Evolutionary conservation across 257 asterid genomes (phyloP), one percentile per base, ranked within the genome.

Genomic region (Primulina huaijiensis): DNA sequence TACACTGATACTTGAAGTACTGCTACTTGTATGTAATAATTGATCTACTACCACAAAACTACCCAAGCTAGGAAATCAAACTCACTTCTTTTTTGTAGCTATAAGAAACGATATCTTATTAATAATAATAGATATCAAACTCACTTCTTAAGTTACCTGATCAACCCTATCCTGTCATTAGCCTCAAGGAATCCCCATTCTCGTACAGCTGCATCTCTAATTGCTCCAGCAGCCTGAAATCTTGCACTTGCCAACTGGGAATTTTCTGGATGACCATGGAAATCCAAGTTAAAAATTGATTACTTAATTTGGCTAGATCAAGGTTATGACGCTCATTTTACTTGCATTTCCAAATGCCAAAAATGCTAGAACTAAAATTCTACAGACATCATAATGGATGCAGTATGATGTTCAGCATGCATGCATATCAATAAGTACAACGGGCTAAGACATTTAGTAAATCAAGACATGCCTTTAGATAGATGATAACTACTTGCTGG

Each of bases 151-250:
- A 34, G 69, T 66, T 84, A 93, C 99, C 97, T 86, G 74, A 93
- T 86, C 85, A 93, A 83, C 72, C 91, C 84, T 76, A 74, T 78
- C 78, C 81, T 91, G 21, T 83, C 91, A 82, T 85, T 87, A 6
- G 82, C 75, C 66, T 87, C 88, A 9, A 93, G 92, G 71, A 83
- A 79, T 62, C 76, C 82, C 99, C 99, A 93, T 84, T 93, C 99
- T 73, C 99, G 88, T 72, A 90, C 72, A 53, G 97, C 96, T 72
- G 97, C 99, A 75, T 85, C 88, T 69, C 88, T 84, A 70, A 93
- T 83, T 74, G 97, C 97, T 81, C 95, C 94, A 68, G 97, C 99
- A 79, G 97, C 99, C 82, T 86, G 96, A 81, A 93, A 93, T 78
- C 95, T 89, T 76, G 99, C 99, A 79, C 64, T 82, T 77, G 95